A percentile compares a stretch with the other conserved stretches of the same genome.
These are phyloP conservation scores for Scutellaria barbata DNA, from an alignment of 257 asterid species.

Conservation along the genomic window DNA sequence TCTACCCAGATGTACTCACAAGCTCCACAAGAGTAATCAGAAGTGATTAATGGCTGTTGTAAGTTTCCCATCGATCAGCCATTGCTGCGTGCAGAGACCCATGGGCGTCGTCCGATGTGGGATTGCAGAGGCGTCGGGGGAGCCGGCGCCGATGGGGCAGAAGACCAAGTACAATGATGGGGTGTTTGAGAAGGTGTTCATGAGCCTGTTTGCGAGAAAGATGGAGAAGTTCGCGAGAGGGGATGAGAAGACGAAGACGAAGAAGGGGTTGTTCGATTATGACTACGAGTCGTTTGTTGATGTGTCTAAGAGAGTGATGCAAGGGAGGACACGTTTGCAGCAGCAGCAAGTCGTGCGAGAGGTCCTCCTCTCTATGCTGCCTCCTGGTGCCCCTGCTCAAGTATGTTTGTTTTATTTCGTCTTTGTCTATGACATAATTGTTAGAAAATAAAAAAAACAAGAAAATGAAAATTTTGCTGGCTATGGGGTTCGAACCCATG, in stretches of 20 bases:
- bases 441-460: too few species aligned
- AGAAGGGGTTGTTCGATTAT: conserved; percentile 67
- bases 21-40: background rate
- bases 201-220: conserved; percentile 79
- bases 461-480: conserved; percentile 45
- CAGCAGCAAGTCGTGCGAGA: conserved; percentile 85
- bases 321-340: conserved; percentile 71
- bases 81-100: conserved; percentile 12
- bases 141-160: conserved; percentile 91
- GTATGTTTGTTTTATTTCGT: conserved; percentile 49
- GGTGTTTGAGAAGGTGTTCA: conserved; percentile 75
- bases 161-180: conserved; percentile 89
- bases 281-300: conserved; percentile 88
- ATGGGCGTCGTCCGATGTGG: conserved; percentile 55
- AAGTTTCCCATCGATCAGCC: conserved; percentile 42
- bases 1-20: too few species aligned
- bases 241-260: conserved; percentile 26
- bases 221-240: conserved; percentile 77
- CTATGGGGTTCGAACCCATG: conserved; percentile 99
- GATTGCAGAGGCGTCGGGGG: conserved; percentile 84
- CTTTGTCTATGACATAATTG: too few species aligned
- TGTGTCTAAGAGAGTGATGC: conserved; percentile 70
- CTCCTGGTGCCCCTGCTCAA: conserved; percentile 98
- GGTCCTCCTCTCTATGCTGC: conserved; percentile 90
- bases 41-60: conserved; percentile 50